Evolutionary conservation across 495 filamentous ascomycete genomes (phyloP), one percentile per base, ranked within the genome.

Genomic region (Penicillium simplicissimum): DNA sequence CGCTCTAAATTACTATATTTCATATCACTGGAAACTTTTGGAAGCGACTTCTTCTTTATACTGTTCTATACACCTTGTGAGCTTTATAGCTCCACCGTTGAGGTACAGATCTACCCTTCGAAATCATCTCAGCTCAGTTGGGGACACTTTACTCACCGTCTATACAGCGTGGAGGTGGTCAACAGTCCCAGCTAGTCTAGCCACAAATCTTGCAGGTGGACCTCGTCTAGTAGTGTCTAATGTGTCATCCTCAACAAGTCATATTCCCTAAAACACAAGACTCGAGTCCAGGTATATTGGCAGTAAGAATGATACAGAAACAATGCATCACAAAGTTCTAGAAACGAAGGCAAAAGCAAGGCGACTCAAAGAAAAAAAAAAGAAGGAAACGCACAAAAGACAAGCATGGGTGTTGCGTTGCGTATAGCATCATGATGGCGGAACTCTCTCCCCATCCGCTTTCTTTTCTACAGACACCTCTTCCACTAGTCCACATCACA

Each of bases 341-440:
- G 58, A 55, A 36, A 60, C 33, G 36, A 14, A 36, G 21, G 10
- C 51, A 17, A 28, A 53, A 52, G 48, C 28, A 36, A 53, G 23
- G 15, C 13, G n/a, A 53, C 23, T 14, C 31, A 52, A 31, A 57
- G 60, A 59, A 64, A 57, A 35, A 35, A 61, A 37, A 60, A 63
- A 28, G 25, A 60, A 36, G 55, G 38, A 57, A 35, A 58, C 8
- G 56, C 25, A 66, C 64, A 49, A 65, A 57, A 64, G 61, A 49
- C n/a, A 59, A 62, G 45, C 60, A 60, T 62, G 60, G 60, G 45
- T 55, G 38, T 67, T 60, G 57, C 64, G 52, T 71, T 64, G 67
- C 69, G 62, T 71, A 71, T 69, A 67, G 67, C 67, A 65, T 71
- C 67, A 67, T 71, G 59, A 71, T 62, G 58, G 62, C 62, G 60